Conservation (phyloP, 2,329 filamentous ascomycete genomes). For the Trichoderma breve region DNA sequence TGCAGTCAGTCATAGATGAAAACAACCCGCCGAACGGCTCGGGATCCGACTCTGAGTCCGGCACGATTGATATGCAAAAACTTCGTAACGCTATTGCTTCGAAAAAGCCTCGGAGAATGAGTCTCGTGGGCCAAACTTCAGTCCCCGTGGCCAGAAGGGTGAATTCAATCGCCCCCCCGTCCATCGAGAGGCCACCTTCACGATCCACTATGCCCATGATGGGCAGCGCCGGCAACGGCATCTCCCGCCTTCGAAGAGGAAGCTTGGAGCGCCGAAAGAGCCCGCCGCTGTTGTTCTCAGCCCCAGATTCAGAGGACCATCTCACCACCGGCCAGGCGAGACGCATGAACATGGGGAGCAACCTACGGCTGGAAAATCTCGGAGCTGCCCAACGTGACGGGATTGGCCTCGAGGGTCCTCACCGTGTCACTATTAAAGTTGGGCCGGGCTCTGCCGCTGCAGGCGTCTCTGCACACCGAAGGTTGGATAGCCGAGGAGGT, state of each 20-base stretch:
- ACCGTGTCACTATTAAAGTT: conserved; percentile 40
- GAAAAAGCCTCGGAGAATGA: conserved; percentile 46
- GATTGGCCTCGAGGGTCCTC: conserved; percentile 28
- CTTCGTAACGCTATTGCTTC: conserved; percentile 55
- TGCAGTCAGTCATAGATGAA: conserved; percentile 46
- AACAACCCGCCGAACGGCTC: conserved; percentile 48
- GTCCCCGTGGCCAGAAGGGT: conserved; percentile 42
- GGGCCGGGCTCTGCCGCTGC: conserved; percentile 26
- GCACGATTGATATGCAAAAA: conserved; percentile 51
- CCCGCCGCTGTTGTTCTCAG: conserved; percentile 54
- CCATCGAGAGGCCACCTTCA: conserved; percentile 29
- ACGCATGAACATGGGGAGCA: conserved; percentile 54
- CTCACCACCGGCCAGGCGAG: conserved; percentile 56
- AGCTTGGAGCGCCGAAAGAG: conserved; percentile 51
- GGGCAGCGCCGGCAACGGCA: conserved; percentile 53
- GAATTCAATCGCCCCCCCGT: conserved; percentile 44
- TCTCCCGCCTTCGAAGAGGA: conserved; percentile 52
- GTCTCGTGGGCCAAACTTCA: conserved; percentile 37
- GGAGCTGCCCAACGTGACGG: conserved; percentile 28
- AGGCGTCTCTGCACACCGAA: conserved; percentile 26
- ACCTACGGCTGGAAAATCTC: conserved; percentile 33
- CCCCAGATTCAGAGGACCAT: conserved; percentile 41
- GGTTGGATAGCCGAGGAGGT: conserved; percentile 33
- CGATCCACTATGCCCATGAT: conserved; percentile 41
- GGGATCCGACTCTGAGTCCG: conserved; percentile 50